Conservation (phyloP, 1,284 basidiomycete genomes). For the Fistulinella cinereoalba region DNA sequence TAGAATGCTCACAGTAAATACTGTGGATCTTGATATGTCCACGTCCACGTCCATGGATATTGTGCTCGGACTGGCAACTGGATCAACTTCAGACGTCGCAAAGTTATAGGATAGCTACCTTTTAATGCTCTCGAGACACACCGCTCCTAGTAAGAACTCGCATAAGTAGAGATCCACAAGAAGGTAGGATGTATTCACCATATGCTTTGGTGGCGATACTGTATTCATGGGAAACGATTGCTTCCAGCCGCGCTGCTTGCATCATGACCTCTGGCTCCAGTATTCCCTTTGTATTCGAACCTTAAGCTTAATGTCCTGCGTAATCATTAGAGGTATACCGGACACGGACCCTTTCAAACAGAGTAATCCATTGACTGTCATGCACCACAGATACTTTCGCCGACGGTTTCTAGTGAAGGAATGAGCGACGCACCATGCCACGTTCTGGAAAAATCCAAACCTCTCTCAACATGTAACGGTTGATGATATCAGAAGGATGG, state of each 20-base stretch:
- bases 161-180: not conserved
- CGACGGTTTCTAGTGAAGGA: not conserved
- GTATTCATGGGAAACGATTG: not conserved
- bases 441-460: not conserved
- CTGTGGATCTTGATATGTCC: too few species aligned
- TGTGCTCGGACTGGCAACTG: too few species aligned
- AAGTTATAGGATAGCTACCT: too few species aligned
- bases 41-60: too few species aligned
- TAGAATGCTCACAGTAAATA: too few species aligned
- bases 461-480: not conserved
- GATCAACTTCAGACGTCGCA: too few species aligned
- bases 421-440: not conserved
- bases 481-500: not conserved
- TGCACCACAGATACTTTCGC: not conserved
- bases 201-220: not conserved
- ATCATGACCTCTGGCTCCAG: not conserved
- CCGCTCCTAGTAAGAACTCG: not conserved
- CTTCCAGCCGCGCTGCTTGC: not conserved
- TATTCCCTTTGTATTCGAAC: not conserved
- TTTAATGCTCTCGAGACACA: not conserved
- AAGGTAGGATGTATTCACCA: not conserved
- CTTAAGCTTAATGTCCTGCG: not conserved
- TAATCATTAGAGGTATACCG: not conserved
- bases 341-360: not conserved
- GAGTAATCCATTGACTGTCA: not conserved